These are phyloP conservation scores for Litchi chinensis DNA, from an alignment of 345 rosid genomes.

Conservation along the genomic window DNA sequence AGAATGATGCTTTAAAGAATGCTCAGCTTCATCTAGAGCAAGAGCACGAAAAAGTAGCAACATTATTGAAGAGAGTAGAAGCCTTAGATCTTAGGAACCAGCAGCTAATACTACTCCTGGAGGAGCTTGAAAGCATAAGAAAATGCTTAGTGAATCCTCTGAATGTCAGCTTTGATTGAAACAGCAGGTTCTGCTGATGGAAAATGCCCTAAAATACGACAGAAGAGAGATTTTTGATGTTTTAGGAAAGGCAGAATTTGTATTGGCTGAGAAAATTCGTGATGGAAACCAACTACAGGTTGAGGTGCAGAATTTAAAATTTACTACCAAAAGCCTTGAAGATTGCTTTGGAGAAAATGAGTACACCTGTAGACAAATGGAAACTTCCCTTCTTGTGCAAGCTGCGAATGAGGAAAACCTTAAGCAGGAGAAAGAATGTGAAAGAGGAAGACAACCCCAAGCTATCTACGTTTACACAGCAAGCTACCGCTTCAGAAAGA, in stretches of 20 bases:
- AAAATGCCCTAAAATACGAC: background rate
- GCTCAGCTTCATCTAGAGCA: constrained; percentile 2
- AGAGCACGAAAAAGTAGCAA: background rate
- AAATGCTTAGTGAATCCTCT: background rate
- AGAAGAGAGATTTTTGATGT: background rate
- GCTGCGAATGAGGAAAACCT: background rate
- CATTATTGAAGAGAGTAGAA: constrained; percentile 10
- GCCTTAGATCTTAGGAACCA: background rate
- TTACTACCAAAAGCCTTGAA: background rate
- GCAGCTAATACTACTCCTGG: background rate
- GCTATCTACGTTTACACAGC: background rate
- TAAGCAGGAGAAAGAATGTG: background rate
- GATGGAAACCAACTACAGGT: background rate
- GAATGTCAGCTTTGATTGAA: background rate
- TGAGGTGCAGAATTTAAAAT: background rate
- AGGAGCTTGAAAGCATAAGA: background rate
- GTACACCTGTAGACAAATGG: background rate
- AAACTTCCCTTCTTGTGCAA: background rate
- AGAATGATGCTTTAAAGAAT: background rate
- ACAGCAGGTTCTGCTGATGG: background rate
- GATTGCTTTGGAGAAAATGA: background rate
- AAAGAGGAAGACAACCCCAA: too few relatives aligned
- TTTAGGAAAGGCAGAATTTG: background rate
- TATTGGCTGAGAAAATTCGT: constrained; percentile 4
- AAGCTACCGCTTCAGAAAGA: background rate